Evolutionary conservation across 1,284 basidiomycete genomes (phyloP), one percentile per base, ranked within the genome.

Genomic region (Moesziomyces globuligerus): DNA sequence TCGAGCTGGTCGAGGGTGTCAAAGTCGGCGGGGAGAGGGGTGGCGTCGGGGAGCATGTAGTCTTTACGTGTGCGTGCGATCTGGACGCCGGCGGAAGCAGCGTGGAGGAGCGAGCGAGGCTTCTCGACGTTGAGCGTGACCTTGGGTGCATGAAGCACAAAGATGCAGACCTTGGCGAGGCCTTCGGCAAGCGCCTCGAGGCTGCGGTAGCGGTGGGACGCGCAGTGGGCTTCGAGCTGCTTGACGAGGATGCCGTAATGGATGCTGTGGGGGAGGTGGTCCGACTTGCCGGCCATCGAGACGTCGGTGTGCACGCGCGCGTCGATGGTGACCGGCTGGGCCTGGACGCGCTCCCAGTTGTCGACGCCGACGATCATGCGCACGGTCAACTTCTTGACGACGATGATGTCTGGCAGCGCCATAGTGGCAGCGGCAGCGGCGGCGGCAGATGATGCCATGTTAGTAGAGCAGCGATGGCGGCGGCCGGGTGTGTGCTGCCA

Each of bases 291-390:
- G 3, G 89, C 84, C 10, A 77, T 72, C 11, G 85, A 83, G 17
- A 90, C 83, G 71, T 89, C 86, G 68, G 89, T 86, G 15, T 84
- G 82, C 42, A 91, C 85, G 8, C 83, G 81, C 8, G 90, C 79
- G 37, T 87, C 86, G 51, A 90, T 77, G 11, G 84, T 79, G n/a
- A 90, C 83, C 0, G 88, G 87, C 70, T 91, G 90, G 17, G 83
- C 73, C 38, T 73, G 54, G 15, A 69, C 60, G 11, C 80, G 72
- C 42, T 75, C 76, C 80, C 80, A 81, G 32, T 64, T 72, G 56
- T 81, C 80, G 41, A 78, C 67, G 41, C 80, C 80, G 28, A 75
- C 74, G 25, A 62, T 65, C 66, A 77, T 71, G 41, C 80, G 78
- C 37, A 80, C 74, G 28, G 73, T 50, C 37, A 81, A 62, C 39